These are phyloP conservation scores for Chlorella sp. DNA, from an alignment of 139 green algal genomes.

Conservation along the genomic window DNA sequence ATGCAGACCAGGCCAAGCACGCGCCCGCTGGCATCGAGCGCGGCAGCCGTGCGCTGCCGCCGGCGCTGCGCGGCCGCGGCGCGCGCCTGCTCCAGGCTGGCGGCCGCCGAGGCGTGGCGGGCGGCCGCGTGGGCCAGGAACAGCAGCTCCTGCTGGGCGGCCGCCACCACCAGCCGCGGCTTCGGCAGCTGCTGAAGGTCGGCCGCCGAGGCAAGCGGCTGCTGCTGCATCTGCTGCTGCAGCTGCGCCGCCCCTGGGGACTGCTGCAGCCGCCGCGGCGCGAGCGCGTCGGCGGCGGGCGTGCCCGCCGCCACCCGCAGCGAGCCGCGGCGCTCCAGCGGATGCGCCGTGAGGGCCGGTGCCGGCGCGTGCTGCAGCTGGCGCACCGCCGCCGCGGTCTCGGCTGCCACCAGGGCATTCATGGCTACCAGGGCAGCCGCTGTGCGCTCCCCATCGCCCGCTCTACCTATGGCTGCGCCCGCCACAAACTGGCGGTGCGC, in stretches of 20 bases:
- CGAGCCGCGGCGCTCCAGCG: no score
- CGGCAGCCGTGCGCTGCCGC: not conserved
- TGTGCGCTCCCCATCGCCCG: slow-evolving; percentile 19
- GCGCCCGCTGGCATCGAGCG: slow-evolving; percentile 2
- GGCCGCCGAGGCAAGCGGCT: not conserved
- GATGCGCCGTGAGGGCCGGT: not conserved
- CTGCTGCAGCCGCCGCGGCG: not conserved
- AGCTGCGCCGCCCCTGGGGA: not conserved
- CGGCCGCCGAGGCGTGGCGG: not conserved
- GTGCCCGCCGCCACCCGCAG: no score
- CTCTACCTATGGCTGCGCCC: not conserved
- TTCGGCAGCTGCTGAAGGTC: no score
- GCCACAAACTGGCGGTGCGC: not conserved
- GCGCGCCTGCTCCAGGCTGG: not conserved
- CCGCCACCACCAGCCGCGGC: not conserved
- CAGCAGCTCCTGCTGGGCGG: slow-evolving; percentile 17
- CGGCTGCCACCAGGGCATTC: slow-evolving; percentile 3
- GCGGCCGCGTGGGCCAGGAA: slow-evolving; percentile 19
- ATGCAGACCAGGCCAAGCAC: not conserved
- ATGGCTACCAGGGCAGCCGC: not conserved
- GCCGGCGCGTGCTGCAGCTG: not conserved
- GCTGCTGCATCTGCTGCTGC: not conserved
- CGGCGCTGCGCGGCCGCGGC: not conserved
- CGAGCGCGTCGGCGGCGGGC: no score
- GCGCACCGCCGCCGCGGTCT: not conserved